Evolutionary conservation across 2,329 filamentous ascomycete genomes (phyloP), one percentile per base, ranked within the genome.

Genomic region (Xylaria arbuscula): DNA sequence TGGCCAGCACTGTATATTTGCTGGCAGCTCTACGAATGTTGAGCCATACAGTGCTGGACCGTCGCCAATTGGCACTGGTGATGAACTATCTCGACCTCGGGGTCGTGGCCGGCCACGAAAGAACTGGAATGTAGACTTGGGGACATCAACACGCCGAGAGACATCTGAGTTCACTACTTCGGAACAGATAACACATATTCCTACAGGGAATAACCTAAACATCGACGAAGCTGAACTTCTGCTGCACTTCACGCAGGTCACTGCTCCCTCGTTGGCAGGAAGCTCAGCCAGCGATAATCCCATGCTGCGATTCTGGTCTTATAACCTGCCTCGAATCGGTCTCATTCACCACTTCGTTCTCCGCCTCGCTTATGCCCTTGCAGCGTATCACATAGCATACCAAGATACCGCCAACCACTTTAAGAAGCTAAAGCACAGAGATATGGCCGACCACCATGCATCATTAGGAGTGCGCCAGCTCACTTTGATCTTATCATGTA

Each of bases 191-290:
- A 19, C 32, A 1, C 50, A 28, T 17, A 0, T 10, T 48, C 17
- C 15, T 40, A 17, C 22, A 9, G 24, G 7, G 11, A 42, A 34
- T 5, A 45, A 10, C 24, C 50, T 55, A 8, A 50, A 50, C n/a
- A 56, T 66, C 19, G 51, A 60, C 19, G 56, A 66, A 34, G 64
- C 57, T 22, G 64, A 57, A 42, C 64, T 62, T 32, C 22, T 66
- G 22, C 17, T 60, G 10, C 63, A 61, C 10, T 66, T 60, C 51
- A 51, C 51, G 19, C 63, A 66, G 6, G 24, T 34, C 15, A 66
- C 57, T 13, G 38, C 63, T 28, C 9, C 42, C 6, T 56, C 63
- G 19, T 15, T 66, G 19, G 11, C 32, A n/a, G 55, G 42, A 9
- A n/a, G 50, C 8, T 11, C 15, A 3, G 15, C 32, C 1, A 7